Percentiles rank a stretch among this genome's conserved stretches.
These are phyloP conservation scores for Torulaspora franciscae DNA, from an alignment of 805 yeast genomes.

Conservation along the genomic window DNA sequence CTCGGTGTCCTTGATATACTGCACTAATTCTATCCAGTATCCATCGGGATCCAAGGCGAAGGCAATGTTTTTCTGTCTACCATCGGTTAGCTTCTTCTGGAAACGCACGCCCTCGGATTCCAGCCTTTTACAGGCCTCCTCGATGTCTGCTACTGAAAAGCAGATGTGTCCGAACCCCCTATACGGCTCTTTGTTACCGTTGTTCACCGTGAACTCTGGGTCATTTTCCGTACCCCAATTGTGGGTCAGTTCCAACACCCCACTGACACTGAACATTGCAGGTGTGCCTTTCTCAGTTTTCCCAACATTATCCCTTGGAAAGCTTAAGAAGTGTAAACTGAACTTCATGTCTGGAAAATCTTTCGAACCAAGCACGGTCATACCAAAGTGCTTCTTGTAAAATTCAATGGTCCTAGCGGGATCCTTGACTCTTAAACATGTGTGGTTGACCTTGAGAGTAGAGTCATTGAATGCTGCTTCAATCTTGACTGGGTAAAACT, in stretches of 20 bases:
- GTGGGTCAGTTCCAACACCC: slow-evolving; percentile 81
- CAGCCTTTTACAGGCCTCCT: slow-evolving; percentile 52
- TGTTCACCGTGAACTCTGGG: slow-evolving; percentile 52
- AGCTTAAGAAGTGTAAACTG: slow-evolving; percentile 64
- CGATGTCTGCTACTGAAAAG: slow-evolving; percentile 77
- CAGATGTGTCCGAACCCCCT: slow-evolving; percentile 95
- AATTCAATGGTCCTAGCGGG: slow-evolving; percentile 68
- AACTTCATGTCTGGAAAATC: slow-evolving; percentile 53
- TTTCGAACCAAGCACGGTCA: slow-evolving; percentile 52
- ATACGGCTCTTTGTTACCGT: slow-evolving; percentile 80
- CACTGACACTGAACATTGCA: slow-evolving; percentile 37
- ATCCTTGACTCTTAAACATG: slow-evolving; percentile 77
- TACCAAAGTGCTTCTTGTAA: slow-evolving; percentile 70
- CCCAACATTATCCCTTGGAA: slow-evolving; percentile 25
- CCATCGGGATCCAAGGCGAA: slow-evolving; percentile 94
- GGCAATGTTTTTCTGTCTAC: slow-evolving; percentile 89
- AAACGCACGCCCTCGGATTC: slow-evolving; percentile 62
- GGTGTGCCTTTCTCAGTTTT: slow-evolving; percentile 41
- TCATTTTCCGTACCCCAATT: slow-evolving; percentile 67
- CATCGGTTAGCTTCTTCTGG: slow-evolving; percentile 80
- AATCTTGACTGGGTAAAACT: slow-evolving; percentile 16
- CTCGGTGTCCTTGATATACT: slow-evolving; percentile 37
- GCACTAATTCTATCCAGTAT: slow-evolving; percentile 91
- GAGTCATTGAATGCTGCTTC: slow-evolving; percentile 24
- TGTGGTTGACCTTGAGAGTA: slow-evolving; percentile 50